Base-by-base conservation (phyloP, 768 basidiomycete genomes). In the Lactarius akahatsu region DNA sequence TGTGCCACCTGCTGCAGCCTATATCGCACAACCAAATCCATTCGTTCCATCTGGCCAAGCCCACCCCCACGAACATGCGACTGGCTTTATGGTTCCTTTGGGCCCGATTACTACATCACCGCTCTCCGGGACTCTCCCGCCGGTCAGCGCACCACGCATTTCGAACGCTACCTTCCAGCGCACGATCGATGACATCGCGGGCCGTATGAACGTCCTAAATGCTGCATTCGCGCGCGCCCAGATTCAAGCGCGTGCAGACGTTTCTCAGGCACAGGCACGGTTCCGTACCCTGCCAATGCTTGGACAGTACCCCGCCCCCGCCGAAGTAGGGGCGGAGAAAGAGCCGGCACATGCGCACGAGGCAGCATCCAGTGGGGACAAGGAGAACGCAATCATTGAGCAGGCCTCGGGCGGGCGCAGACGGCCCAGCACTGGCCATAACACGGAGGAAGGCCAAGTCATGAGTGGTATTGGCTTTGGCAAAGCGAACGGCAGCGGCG, bases 181-280 rank as follows among this genome's bases (percentile, higher is more conserved):
- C 52, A 76, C 78, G 10, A 78, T 82, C 63, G 80, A 81, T 47
- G 80, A 81, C 26, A 79, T 82, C 47, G 78, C 83, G 18, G 79
- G 80, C 30, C 80, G 80, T 64, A 78, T 82, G 60, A 83, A 83
- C 70, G 70, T 79, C 36, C 75, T 81, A 41, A 70, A 73, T 7
- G 67, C 69, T 4, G 66, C 68, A 8, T 71, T 69, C 50, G 70
- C 68, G 26, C 68, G 68, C 38, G 69, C 70, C 16, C 70, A 69
- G 54, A 64, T 69, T 36, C 68, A 69, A 18, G 67, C 67, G 32
- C 70, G 70, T 41, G 68, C 65, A 7, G 68, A 70, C 34, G 62
- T 58, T 13, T 59, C 52, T 16, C 62, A 67, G 28, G 58, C 57
- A 15, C 67, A 66, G 23, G 63, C 52, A 23, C 66, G 58, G 23